phyloP scores from a whole-genome alignment of 2,329 filamentous ascomycete species.

The Didymella pomorum region DNA sequence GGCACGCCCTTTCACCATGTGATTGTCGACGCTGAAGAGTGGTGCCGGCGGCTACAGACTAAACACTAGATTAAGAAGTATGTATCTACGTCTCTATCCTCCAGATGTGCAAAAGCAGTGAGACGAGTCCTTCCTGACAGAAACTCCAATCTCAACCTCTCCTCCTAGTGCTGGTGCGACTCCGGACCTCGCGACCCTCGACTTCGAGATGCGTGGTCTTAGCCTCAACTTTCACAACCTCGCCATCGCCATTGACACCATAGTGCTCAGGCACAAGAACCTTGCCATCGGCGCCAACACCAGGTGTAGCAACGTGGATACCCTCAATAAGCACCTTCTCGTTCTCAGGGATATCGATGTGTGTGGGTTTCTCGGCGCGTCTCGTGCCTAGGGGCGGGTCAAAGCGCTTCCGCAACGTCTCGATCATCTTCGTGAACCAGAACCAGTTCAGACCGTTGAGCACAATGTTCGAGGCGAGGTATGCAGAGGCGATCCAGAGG shows the following conservation, averaged over 20 bases:
- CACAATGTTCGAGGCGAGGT: conserved; percentile 73
- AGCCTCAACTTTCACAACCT: conserved; percentile 34
- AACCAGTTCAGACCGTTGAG: conserved; percentile 81
- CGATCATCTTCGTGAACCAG: conserved; percentile 90
- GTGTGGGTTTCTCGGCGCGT: conserved; percentile 27
- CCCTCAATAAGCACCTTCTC: conserved; percentile 47
- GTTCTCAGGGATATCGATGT: conserved; percentile 29
- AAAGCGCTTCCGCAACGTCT: conserved; percentile 79
- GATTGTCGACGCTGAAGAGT: neutral
- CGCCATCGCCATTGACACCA: conserved; percentile 19
- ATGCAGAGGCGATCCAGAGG: conserved; percentile 72
- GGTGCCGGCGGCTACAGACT: neutral
- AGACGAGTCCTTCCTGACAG: neutral
- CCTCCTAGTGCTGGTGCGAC: conserved; percentile 28
- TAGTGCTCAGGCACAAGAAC: conserved; percentile 33
- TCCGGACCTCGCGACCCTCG: conserved; percentile 38
- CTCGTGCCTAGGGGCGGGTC: conserved; percentile 62
- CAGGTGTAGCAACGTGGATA: conserved; percentile 42
- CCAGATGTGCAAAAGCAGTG: neutral
- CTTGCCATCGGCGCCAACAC: conserved; percentile 21
- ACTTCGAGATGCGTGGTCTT: conserved; percentile 40
- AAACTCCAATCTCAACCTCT: conserved; percentile 13
- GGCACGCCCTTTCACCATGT: too few relatives aligned
- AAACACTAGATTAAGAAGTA: neutral
- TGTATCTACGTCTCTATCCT: neutral